Evolutionary conservation across 768 basidiomycete species (phyloP).

Genomic region (Tulasnella calospora): DNA sequence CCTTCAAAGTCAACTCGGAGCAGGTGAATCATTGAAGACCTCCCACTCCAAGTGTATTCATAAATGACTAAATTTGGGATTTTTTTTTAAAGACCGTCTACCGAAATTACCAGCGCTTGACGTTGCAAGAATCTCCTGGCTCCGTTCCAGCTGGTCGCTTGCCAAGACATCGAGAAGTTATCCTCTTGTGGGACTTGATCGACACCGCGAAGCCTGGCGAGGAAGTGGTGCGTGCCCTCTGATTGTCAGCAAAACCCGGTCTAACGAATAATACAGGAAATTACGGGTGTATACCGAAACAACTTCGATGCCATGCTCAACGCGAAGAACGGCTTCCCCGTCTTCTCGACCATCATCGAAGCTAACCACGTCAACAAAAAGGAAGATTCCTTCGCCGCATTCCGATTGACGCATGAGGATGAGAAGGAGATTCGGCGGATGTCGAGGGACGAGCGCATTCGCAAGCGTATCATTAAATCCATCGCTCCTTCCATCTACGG

Average conservation of each 20-base stretch:
- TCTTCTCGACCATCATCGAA: slow-evolving; percentile 96
- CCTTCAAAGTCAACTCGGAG: slow-evolving; percentile 94
- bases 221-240: slow-evolving; percentile 68
- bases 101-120: slow-evolving; percentile 98
- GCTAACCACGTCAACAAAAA: slow-evolving; percentile 99
- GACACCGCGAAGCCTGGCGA: slow-evolving; percentile 98
- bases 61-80: background rate
- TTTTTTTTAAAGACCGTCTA: slow-evolving; percentile 76
- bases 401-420: slow-evolving; percentile 94
- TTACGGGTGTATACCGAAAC: slow-evolving; percentile 96
- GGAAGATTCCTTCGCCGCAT: slow-evolving; percentile 97
- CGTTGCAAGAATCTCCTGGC: slow-evolving; percentile 94
- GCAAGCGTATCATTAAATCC: slow-evolving; percentile 96
- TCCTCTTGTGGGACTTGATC: slow-evolving; percentile 96
- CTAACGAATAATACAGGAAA: slow-evolving; percentile 57
- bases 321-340: slow-evolving; percentile 97
- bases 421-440: slow-evolving; percentile 85
- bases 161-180: slow-evolving; percentile 93
- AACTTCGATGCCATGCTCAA: slow-evolving; percentile 98
- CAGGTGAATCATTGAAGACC: slow-evolving; percentile 51
- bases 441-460: slow-evolving; percentile 86
- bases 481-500: slow-evolving; percentile 99
- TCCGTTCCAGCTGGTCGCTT: slow-evolving; percentile 96
- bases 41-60: background rate
- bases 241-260: background rate